Conservation (phyloP, 768 basidiomycete species). For the Pleurotus sapidus region DNA sequence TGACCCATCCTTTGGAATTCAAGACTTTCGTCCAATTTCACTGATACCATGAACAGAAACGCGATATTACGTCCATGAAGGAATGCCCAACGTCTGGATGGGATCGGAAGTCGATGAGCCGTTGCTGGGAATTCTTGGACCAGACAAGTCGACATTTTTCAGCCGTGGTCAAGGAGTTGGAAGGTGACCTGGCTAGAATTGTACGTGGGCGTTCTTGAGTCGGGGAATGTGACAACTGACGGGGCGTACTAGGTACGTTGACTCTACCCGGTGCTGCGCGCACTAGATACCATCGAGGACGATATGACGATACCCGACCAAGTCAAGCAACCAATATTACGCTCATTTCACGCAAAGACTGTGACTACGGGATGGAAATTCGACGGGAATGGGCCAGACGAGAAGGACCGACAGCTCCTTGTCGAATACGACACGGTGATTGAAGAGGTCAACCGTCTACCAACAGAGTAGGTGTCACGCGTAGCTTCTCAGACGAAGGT, state of each 20-base stretch:
- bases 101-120: conserved; percentile 82
- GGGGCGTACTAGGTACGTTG: conserved; percentile 70
- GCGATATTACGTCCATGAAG: conserved; percentile 73
- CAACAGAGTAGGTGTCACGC: conserved; percentile 47
- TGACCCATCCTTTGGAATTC: conserved; percentile 84
- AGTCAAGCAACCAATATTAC: conserved; percentile 82
- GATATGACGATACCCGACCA: conserved; percentile 93
- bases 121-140: conserved; percentile 91
- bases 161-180: conserved; percentile 92
- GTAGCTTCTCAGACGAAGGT: background rate
- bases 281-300: conserved; percentile 96
- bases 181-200: conserved; percentile 89
- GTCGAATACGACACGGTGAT: conserved; percentile 81
- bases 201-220: conserved; percentile 46
- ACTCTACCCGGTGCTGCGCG: conserved; percentile 93
- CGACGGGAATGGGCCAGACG: conserved; percentile 74
- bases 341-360: conserved; percentile 77
- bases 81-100: conserved; percentile 84
- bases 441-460: conserved; percentile 72
- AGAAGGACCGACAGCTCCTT: conserved; percentile 85
- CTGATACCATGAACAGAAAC: conserved; percentile 75
- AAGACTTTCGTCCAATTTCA: conserved; percentile 80
- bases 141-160: conserved; percentile 86
- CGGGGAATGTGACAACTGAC: background rate
- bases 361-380: conserved; percentile 87